Conservation (phyloP, 371 early-diverging fungal species). For the Lichtheimia ramosa region DNA sequence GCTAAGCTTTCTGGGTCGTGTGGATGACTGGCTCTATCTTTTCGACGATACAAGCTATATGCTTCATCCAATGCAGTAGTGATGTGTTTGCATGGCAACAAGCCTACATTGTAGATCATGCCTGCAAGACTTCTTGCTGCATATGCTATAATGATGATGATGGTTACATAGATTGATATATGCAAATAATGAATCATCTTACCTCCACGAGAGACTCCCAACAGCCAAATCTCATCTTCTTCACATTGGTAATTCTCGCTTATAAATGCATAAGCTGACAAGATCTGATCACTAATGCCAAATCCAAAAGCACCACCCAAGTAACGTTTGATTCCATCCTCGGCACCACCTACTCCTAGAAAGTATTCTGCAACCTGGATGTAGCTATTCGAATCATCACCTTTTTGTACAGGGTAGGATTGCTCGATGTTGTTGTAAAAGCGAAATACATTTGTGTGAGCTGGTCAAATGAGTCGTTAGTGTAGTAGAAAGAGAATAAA, state of each 20-base stretch:
- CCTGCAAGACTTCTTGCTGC: conserved; percentile 39
- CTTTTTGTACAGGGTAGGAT: not conserved
- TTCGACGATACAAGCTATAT: conserved; percentile 25
- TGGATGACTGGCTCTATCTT: conserved; percentile 3
- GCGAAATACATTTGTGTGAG: conserved; percentile 30
- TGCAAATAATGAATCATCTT: not conserved
- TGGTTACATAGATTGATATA: not conserved
- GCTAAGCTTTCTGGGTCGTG: not conserved
- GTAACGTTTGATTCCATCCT: conserved; percentile 11
- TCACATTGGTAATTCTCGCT: conserved; percentile 21
- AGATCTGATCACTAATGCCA: conserved; percentile 36
- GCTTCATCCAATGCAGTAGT: conserved; percentile 17
- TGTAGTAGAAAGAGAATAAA: not conserved
- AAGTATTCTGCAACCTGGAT: conserved; percentile 26
- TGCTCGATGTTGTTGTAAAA: conserved; percentile 18
- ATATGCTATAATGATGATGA: conserved; percentile 22
- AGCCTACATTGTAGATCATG: conserved; percentile 40
- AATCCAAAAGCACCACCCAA: conserved; percentile 36
- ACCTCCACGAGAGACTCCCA: conserved; percentile 45
- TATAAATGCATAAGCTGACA: conserved; percentile 28
- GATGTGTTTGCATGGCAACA: conserved; percentile 21
- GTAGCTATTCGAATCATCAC: conserved; percentile 7
- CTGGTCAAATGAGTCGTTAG: conserved; percentile 10
- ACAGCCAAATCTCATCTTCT: conserved; percentile 34
- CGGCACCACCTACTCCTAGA: conserved; percentile 26